phyloP scores from a whole-genome alignment of 148 eudicot genomes.

The Dianthus caryophyllus region DNA sequence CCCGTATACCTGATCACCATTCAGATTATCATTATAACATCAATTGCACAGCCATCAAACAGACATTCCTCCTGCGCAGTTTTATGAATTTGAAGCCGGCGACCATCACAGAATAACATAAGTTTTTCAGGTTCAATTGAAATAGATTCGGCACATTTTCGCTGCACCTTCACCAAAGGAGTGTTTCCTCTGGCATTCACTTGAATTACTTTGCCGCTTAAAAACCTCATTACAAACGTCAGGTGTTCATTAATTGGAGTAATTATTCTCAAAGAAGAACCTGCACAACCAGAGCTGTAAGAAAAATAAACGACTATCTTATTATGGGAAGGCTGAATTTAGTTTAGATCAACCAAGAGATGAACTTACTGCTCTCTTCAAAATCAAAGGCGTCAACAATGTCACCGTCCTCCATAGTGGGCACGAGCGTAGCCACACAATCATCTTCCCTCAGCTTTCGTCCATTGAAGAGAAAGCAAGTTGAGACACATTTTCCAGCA shows the following conservation, averaged over 20 bases:
- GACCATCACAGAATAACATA: no score
- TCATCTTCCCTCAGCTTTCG: not conserved
- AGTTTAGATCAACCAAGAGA: not conserved
- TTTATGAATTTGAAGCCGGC: no score
- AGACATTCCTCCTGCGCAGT: no score
- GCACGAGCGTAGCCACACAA: not conserved
- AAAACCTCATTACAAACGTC: not conserved
- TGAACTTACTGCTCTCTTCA: not conserved
- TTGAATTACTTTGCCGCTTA: not conserved
- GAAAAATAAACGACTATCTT: not conserved
- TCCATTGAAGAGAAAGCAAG: conserved; percentile 1
- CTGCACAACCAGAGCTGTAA: not conserved
- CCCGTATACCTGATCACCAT: no score
- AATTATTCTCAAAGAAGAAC: not conserved
- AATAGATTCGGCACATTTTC: not conserved
- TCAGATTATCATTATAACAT: no score
- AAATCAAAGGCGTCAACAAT: conserved; percentile 16
- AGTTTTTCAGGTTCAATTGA: no score
- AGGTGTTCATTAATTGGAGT: not conserved
- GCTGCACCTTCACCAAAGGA: not conserved
- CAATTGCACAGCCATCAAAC: no score
- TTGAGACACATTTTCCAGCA: not conserved
- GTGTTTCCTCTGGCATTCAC: not conserved
- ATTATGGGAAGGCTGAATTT: no score
- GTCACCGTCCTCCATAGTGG: conserved; percentile 4